phyloP scores from a whole-genome alignment of 257 asterid species.

The Verbascum thapsus region DNA sequence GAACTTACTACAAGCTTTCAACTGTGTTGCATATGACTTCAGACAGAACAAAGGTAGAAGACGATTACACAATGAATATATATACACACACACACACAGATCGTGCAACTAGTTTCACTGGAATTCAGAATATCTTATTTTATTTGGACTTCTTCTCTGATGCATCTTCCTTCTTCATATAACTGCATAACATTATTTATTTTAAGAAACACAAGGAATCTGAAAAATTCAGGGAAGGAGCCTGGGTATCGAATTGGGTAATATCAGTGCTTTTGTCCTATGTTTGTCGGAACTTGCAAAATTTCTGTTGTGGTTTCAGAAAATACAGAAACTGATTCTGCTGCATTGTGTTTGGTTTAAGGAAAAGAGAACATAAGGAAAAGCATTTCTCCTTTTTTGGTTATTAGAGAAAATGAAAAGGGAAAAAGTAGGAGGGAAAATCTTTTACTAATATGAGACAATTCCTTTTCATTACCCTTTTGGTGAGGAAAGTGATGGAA shows the following conservation, averaged over 20 bases:
- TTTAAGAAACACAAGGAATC: slow-evolving; percentile 11
- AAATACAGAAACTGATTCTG: neutral
- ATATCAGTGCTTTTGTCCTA: neutral
- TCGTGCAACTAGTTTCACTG: slow-evolving; percentile 10
- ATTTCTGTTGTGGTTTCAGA: neutral
- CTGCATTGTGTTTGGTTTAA: too few species aligned
- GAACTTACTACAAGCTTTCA: slow-evolving; percentile 89
- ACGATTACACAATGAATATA: neutral
- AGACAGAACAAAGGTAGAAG: slow-evolving; percentile 93
- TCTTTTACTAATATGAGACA: too few species aligned
- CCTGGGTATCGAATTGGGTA: slow-evolving; percentile 10
- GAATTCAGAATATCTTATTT: slow-evolving; percentile 7
- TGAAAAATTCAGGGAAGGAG: neutral
- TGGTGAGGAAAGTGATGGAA: too few species aligned
- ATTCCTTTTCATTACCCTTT: too few species aligned
- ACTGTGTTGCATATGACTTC: slow-evolving; percentile 94
- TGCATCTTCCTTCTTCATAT: slow-evolving; percentile 12
- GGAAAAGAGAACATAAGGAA: too few species aligned
- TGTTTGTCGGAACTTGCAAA: neutral
- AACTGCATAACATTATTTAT: slow-evolving; percentile 1
- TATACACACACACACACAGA: neutral
- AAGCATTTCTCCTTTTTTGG: too few species aligned
- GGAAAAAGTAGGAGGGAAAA: too few species aligned
- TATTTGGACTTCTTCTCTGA: neutral
- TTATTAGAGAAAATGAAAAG: too few species aligned